Conservation (phyloP, 2,329 filamentous ascomycete genomes). For the Ceratocystis eucalypticola region DNA sequence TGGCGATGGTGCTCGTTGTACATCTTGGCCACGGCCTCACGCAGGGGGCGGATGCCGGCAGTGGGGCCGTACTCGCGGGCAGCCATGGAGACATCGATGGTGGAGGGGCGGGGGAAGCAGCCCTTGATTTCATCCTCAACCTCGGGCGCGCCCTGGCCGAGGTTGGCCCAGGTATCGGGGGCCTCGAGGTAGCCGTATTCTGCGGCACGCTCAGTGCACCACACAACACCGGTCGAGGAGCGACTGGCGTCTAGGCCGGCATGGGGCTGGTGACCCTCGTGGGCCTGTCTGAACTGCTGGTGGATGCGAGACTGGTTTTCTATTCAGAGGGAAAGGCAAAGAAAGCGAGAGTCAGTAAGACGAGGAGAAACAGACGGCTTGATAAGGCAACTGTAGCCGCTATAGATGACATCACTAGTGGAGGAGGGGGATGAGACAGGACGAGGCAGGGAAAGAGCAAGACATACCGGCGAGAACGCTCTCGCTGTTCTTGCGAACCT, state of each 20-base stretch:
- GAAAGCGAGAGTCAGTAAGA: neutral
- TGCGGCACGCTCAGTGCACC: constrained; percentile 75
- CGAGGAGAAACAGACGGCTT: neutral
- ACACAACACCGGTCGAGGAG: constrained; percentile 86
- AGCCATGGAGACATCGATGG: constrained; percentile 63
- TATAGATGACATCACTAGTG: neutral
- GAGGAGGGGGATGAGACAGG: neutral
- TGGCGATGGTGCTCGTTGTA: constrained; percentile 89
- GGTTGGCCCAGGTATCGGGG: constrained; percentile 75
- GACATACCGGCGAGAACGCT: constrained; percentile 16
- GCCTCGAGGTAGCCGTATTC: constrained; percentile 81
- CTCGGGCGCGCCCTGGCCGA: constrained; percentile 87
- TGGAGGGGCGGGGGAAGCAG: constrained; percentile 69
- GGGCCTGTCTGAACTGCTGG: constrained; percentile 74
- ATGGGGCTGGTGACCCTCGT: constrained; percentile 82
- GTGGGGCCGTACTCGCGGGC: constrained; percentile 87
- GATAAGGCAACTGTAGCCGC: constrained; percentile 7
- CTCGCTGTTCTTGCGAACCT: constrained; percentile 25
- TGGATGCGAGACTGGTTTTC: constrained; percentile 76
- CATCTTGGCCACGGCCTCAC: constrained; percentile 76
- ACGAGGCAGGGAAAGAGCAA: neutral
- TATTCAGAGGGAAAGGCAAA: constrained; percentile 26
- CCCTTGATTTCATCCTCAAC: constrained; percentile 87
- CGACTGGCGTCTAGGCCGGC: constrained; percentile 79
- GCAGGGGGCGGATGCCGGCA: constrained; percentile 79